Base-by-base conservation (phyloP, 495 filamentous ascomycete genomes). In the Annulohypoxylon moriforme region DNA sequence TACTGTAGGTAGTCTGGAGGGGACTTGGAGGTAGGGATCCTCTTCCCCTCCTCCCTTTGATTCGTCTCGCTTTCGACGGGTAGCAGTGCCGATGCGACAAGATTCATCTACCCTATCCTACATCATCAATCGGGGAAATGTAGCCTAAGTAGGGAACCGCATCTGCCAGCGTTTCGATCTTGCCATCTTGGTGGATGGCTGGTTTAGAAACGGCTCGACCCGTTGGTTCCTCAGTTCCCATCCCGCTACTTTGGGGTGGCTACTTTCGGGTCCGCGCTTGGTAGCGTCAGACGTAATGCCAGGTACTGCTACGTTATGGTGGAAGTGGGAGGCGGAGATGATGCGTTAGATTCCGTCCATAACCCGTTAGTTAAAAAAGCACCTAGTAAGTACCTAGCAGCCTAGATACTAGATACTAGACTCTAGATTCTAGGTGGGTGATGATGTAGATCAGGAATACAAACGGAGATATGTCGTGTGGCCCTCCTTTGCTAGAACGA, bases 1-100 rank as follows among this genome's bases (percentile, higher is more conserved):
- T n/a, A n/a, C n/a, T n/a, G n/a, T n/a, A n/a, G n/a, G n/a, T n/a
- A n/a, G n/a, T n/a, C n/a, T n/a, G n/a, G n/a, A n/a, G n/a, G n/a
- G n/a, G n/a, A 64, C 4, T 24, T 24, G 9, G 34, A 64, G 36
- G 56, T 65, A 60, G 53, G 70, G 38, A 25, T 20, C 29, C 11
- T n/a, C 14, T 24, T 14, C 64, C 22, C 47, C 58, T 20, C 59
- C 58, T 36, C 64, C 44, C 18, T 29, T 29, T 58, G 14, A 27
- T 62, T 36, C 9, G 16, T 38, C 44, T 47, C 31, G 55, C 46
- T 59, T 42, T 52, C 16, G 71, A 68, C 71, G 66, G 71, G 66
- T 69, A 63, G 66, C 61, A 73, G 55, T 73, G 71, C 71, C 71
- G 71, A 73, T 73, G 71, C 42, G 61, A 73, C 71, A 27, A 69